phyloP scores from a whole-genome alignment of 2,329 filamentous ascomycete species.

The Cryphonectria nitschkei region DNA sequence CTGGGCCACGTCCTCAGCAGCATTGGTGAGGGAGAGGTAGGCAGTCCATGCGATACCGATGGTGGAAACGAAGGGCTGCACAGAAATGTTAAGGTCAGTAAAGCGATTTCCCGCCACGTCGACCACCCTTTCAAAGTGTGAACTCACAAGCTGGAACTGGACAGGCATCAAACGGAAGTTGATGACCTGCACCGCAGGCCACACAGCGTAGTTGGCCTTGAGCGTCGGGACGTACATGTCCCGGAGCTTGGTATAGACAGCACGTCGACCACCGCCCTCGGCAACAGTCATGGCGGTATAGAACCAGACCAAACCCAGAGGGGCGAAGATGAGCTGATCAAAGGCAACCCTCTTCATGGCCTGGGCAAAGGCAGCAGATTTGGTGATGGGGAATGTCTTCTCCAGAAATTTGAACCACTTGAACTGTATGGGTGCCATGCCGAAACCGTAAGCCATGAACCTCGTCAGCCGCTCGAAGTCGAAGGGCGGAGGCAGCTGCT shows the following conservation, averaged over 20 bases:
- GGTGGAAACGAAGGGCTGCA: slow-evolving; percentile 90
- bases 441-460: slow-evolving; percentile 97
- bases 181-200: slow-evolving; percentile 93
- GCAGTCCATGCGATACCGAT: slow-evolving; percentile 97
- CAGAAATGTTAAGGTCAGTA: slow-evolving; percentile 27
- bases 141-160: slow-evolving; percentile 90
- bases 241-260: slow-evolving; percentile 80
- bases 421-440: slow-evolving; percentile 94
- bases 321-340: slow-evolving; percentile 92
- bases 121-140: neutral
- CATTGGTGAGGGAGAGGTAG: slow-evolving; percentile 90
- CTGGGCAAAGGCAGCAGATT: slow-evolving; percentile 72
- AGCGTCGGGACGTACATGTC: slow-evolving; percentile 94
- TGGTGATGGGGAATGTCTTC: slow-evolving; percentile 80
- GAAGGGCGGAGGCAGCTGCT: slow-evolving; percentile 75
- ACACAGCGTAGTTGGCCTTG: slow-evolving; percentile 94
- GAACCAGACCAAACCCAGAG: slow-evolving; percentile 84
- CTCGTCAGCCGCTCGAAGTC: slow-evolving; percentile 93
- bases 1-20: slow-evolving; percentile 68
- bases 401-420: slow-evolving; percentile 92
- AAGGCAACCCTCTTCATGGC: slow-evolving; percentile 89
- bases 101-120: neutral
- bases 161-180: slow-evolving; percentile 96
- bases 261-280: slow-evolving; percentile 84
- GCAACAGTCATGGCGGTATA: slow-evolving; percentile 97